These are phyloP conservation scores for Nadsonia commutata DNA, from an alignment of 1,139 yeast genomes.

Conservation along the genomic window DNA sequence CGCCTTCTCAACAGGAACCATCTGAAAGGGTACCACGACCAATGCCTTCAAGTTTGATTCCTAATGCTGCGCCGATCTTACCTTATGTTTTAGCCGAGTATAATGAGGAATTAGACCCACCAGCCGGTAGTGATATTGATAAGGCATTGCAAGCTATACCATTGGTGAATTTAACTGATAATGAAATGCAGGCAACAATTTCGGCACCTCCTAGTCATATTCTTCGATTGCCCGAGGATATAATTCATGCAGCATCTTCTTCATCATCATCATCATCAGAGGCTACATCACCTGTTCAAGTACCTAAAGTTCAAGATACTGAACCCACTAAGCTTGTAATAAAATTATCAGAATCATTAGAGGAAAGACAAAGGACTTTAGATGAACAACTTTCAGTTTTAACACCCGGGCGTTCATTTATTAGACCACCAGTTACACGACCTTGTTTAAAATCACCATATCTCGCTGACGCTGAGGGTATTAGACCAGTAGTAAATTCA, in stretches of 20 bases:
- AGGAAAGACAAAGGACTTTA: not conserved
- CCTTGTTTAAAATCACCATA: constrained; percentile 7
- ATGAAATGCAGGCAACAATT: not conserved
- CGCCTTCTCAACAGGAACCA: constrained; percentile 20
- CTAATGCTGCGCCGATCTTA: constrained; percentile 58
- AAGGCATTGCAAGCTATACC: not conserved
- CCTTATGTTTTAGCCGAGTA: constrained; percentile 67
- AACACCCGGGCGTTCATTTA: not conserved
- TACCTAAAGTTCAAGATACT: not conserved
- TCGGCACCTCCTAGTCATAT: not conserved
- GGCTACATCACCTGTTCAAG: not conserved
- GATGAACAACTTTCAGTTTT: not conserved
- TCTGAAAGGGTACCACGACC: constrained; percentile 34
- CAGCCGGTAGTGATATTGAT: not conserved
- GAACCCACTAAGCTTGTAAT: not conserved
- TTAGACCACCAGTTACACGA: not conserved
- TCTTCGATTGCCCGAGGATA: not conserved
- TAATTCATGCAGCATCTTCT: not conserved
- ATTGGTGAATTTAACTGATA: not conserved
- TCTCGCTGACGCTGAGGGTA: constrained; percentile 19
- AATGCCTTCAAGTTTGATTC: constrained; percentile 59
- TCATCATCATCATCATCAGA: not conserved
- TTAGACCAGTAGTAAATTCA: constrained; percentile 32
- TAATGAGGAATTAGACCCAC: constrained; percentile 8
- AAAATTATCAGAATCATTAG: not conserved